These are phyloP conservation scores for Scedosporium minutisporum DNA, from an alignment of 2,329 filamentous ascomycete genomes.

Conservation along the genomic window DNA sequence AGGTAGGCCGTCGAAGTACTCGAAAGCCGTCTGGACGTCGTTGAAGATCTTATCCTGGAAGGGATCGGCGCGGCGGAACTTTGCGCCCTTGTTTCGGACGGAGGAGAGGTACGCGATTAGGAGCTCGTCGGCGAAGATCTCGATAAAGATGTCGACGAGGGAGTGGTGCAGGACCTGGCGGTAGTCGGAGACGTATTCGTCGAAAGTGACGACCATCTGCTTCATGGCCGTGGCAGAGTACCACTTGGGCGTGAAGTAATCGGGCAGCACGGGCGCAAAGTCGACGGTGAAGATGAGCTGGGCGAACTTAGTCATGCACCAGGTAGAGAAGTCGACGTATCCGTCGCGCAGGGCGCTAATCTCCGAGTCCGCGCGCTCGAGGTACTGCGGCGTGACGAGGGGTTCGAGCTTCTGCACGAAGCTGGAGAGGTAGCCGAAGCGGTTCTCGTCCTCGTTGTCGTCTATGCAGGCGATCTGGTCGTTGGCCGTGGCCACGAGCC, in stretches of 20 bases:
- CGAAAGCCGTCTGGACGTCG: constrained; percentile 82
- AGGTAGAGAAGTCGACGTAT: constrained; percentile 90
- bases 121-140: constrained; percentile 87
- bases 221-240: constrained; percentile 81
- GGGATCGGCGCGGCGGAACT: constrained; percentile 77
- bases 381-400: constrained; percentile 70
- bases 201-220: constrained; percentile 87
- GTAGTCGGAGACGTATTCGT: constrained; percentile 91
- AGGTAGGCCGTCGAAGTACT: constrained; percentile 68
- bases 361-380: constrained; percentile 64
- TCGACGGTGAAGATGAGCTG: constrained; percentile 83
- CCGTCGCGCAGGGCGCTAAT: constrained; percentile 71
- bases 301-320: constrained; percentile 82
- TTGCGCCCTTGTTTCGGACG: constrained; percentile 82
- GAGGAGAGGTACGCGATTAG: constrained; percentile 74
- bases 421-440: constrained; percentile 72
- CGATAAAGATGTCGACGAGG: constrained; percentile 81
- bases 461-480: constrained; percentile 98
- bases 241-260: constrained; percentile 89
- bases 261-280: constrained; percentile 71
- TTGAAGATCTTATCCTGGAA: constrained; percentile 91
- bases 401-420: constrained; percentile 79
- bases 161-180: constrained; percentile 73
- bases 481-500: constrained; percentile 93
- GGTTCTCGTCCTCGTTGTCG: constrained; percentile 67